phyloP scores from a whole-genome alignment of 306 rosid species.

The Cucurbita maxima region DNA sequence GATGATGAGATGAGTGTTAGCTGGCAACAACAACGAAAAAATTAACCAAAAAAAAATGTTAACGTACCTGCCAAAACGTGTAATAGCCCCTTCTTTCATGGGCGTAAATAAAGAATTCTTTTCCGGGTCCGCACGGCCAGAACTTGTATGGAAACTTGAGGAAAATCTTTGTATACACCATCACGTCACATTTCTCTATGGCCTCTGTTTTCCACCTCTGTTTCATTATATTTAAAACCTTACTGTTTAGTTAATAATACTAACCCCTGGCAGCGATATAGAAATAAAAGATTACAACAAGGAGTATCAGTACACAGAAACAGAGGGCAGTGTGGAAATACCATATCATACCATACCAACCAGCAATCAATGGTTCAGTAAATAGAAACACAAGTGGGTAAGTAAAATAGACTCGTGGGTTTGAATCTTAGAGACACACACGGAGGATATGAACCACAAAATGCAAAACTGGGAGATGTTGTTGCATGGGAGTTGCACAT shows the following conservation, averaged over 20 bases:
- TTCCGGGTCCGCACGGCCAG: slow-evolving; percentile 87
- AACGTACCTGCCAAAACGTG: slow-evolving; percentile 98
- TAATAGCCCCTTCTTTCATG: slow-evolving; percentile 91
- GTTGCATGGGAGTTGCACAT: slow-evolving; percentile 10
- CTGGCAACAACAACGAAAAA: neutral
- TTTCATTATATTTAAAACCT: slow-evolving; percentile 6
- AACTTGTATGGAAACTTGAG: slow-evolving; percentile 76
- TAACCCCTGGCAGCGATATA: neutral
- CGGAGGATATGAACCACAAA: neutral
- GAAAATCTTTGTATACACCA: slow-evolving; percentile 89
- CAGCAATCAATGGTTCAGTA: neutral
- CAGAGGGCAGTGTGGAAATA: neutral
- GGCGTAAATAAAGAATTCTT: slow-evolving; percentile 96
- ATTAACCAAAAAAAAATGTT: neutral
- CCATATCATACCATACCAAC: neutral
- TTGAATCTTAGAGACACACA: neutral
- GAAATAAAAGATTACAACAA: neutral
- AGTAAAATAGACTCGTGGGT: neutral
- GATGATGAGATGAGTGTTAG: neutral
- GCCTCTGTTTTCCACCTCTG: slow-evolving; percentile 93
- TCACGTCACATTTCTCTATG: slow-evolving; percentile 73
- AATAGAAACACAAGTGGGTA: neutral
- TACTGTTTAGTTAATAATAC: neutral
- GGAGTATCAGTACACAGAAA: neutral
- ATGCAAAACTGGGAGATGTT: slow-evolving; percentile 27